A percentile compares a stretch with the other conserved stretches of the same genome.
Conservation (phyloP, 1,284 basidiomycete species). For the Moesziomyces globuligerus region DNA sequence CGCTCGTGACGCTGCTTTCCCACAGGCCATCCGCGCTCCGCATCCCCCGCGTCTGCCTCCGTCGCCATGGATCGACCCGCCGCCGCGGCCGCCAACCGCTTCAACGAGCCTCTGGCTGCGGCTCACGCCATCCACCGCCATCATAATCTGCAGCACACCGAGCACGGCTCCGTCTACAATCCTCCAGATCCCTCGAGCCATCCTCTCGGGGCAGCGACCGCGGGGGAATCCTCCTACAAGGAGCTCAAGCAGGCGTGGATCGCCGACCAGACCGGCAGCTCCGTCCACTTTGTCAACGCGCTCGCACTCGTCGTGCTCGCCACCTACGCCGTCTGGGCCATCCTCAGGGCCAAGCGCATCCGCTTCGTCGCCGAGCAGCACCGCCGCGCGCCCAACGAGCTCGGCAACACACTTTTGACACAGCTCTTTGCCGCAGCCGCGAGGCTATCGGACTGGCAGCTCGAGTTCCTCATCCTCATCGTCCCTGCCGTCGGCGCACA, state of each 20-base stretch:
- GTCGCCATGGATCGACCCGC: conserved; percentile 17
- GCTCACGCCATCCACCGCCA: conserved; percentile 31
- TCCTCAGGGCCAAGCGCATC: conserved; percentile 19
- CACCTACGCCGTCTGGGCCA: conserved; percentile 66
- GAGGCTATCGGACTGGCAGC: conserved; percentile 30
- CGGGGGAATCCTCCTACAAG: conserved; percentile 73
- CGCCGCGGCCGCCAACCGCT: conserved; percentile 8
- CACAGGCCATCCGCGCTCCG: conserved; percentile 3
- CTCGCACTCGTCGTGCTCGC: conserved; percentile 80
- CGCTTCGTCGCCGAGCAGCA: conserved; percentile 16
- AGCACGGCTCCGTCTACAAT: not conserved
- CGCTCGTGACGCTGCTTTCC: too few species aligned
- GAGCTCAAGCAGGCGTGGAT: conserved; percentile 86
- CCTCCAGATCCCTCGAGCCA: conserved; percentile 1
- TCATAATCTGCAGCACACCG: conserved; percentile 7
- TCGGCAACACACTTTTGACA: not conserved
- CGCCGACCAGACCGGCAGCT: conserved; percentile 80
- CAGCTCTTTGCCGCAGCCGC: not conserved
- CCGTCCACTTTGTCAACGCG: conserved; percentile 78
- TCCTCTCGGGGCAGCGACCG: not conserved
- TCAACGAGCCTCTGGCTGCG: conserved; percentile 20
- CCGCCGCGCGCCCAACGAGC: not conserved
- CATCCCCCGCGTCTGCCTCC: not conserved
- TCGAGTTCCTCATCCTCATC: conserved; percentile 77
- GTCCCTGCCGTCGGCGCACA: conserved; percentile 81